Base-by-base conservation (phyloP, 164 flowering plant species). In the Houttuynia cordata region DNA sequence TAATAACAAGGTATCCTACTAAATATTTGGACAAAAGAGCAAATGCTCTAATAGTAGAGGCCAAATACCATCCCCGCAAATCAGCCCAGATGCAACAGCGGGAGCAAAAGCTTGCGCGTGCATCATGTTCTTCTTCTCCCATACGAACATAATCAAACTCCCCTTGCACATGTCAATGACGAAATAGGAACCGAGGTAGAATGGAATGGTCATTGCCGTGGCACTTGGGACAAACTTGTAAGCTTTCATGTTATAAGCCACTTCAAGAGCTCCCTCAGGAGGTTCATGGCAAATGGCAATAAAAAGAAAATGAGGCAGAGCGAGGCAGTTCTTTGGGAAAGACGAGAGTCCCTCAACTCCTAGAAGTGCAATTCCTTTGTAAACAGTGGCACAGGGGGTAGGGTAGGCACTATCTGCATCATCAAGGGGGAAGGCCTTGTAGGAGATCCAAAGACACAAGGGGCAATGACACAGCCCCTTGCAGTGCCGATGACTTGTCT, bases 141-240 rank as follows among this genome's bases (percentile, higher is more conserved):
- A 67, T 18, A 72, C 1, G 20, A 52, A 72, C 21, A 56, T n/a
- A 17, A 72, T 64, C 61, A 75, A 57, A 24, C 71, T 75, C 24
- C 79, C 79, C 42, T 72, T 19, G 21, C 73, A 70, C 79, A 75
- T 75, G 47, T 75, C 79, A 3, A 75, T 75, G 0, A 70, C 59
- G 19, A 75, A 75, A 53, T 75, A 75, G 4, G 61, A 62, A 0
- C 79, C 76, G 3, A 75, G 12, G 52, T 67, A 69, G 59, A 75
- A 72, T 0, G 76, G 76, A n/a, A 75, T 75, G 34, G 79, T 76
- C 79, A 72, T 70, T 15, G 73, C 73, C 79, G 70, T 72, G 7
- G 69, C 57, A 30, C 67, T 75, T 5, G 78, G 75, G 7, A 75
- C 47, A 24, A 40, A 68, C 65, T 71, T 66, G 54, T 64, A 45